These are phyloP conservation scores for Aulographum hederae DNA, from an alignment of 2,329 filamentous ascomycete species.

Conservation along the genomic window DNA sequence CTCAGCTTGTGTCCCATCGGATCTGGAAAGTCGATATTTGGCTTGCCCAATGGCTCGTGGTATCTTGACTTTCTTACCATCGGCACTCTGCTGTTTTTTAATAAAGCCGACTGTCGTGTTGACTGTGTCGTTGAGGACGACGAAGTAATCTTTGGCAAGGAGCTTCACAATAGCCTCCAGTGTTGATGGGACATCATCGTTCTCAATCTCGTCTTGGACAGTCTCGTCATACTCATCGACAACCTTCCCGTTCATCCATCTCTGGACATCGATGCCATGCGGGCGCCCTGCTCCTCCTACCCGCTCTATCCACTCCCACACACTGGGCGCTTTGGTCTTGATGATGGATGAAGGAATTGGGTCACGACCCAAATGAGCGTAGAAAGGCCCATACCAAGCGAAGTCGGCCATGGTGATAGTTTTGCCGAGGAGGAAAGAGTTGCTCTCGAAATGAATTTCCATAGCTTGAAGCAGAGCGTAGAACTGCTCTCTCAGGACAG, in stretches of 20 bases:
- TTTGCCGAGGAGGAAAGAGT: background rate
- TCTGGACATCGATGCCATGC: background rate
- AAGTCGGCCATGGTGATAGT: background rate
- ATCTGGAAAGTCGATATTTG: background rate
- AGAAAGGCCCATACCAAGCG: background rate
- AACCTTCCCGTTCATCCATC: background rate
- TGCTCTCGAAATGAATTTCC: background rate
- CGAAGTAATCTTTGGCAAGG: background rate
- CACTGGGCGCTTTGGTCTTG: background rate
- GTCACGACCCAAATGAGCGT: background rate
- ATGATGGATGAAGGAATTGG: background rate
- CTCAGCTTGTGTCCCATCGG: background rate
- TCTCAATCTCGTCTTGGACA: background rate
- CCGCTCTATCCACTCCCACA: constrained; percentile 1
- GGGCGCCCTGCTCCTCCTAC: background rate
- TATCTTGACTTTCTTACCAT: background rate
- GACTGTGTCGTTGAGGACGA: background rate
- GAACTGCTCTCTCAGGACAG: background rate
- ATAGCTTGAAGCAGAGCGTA: background rate
- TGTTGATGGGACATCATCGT: background rate
- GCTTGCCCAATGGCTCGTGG: background rate
- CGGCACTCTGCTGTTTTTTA: background rate
- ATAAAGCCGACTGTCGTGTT: background rate
- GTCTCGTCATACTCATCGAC: background rate
- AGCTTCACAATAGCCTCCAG: background rate